phyloP scores from a whole-genome alignment of 1,284 basidiomycete species.

The Tilletia setariae region DNA sequence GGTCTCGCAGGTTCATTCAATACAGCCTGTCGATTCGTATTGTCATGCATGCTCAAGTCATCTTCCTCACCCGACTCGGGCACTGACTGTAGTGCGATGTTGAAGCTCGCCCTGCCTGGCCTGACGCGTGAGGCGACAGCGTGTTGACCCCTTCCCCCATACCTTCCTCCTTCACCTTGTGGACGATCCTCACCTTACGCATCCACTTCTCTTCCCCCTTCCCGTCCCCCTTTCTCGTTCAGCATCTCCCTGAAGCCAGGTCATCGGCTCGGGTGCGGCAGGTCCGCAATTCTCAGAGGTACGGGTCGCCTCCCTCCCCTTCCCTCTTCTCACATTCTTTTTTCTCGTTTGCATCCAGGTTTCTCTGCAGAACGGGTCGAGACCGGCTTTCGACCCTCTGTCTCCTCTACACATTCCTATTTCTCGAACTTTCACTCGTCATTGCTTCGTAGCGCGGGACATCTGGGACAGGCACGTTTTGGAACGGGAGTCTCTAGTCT shows the following conservation, averaged over 20 bases:
- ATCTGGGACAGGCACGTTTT: no score
- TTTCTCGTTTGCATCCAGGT: neutral
- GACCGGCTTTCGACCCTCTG: no score
- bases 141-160: neutral
- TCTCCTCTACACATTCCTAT: no score
- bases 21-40: no score
- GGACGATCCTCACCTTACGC: neutral
- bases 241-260: neutral
- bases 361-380: neutral
- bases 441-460: no score
- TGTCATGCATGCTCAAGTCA: no score
- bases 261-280: neutral
- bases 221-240: neutral
- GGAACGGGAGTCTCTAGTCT: neutral
- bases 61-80: no score
- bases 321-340: neutral
- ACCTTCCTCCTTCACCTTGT: neutral
- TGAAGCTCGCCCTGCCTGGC: no score
- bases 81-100: no score
- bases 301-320: neutral
- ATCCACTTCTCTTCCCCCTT: neutral
- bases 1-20: no score
- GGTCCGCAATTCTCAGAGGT: neutral
- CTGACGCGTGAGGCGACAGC: no score
- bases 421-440: no score